Evolutionary conservation across 2,329 filamentous ascomycete genomes (phyloP).

Genomic region (Colletotrichum magnum): DNA sequence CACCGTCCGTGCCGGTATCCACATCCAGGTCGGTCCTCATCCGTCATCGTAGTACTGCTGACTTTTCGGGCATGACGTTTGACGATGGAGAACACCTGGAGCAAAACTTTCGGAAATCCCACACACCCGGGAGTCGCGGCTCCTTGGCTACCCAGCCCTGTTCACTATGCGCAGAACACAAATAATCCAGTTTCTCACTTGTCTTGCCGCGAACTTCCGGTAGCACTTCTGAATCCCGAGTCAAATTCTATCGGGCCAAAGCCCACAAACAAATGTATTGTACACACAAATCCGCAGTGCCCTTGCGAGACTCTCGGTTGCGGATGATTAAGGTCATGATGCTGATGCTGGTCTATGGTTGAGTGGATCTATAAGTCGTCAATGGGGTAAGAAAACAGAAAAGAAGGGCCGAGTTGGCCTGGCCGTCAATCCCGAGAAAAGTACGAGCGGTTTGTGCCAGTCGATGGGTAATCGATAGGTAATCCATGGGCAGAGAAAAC

Average conservation of each 20-base stretch:
- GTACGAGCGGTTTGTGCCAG: constrained; percentile 19
- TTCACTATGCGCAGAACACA: constrained; percentile 22
- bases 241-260: constrained; percentile 37
- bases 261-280: constrained; percentile 26
- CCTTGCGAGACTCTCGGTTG: constrained; percentile 15
- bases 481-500: constrained; percentile 2
- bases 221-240: constrained; percentile 19
- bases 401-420: constrained; percentile 15
- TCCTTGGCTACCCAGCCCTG: constrained; percentile 4
- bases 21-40: background rate
- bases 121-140: constrained; percentile 20
- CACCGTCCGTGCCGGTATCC: constrained; percentile 24
- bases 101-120: constrained; percentile 18
- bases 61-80: constrained; percentile 30
- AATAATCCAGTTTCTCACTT: constrained; percentile 15
- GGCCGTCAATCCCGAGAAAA: constrained; percentile 20
- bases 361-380: constrained; percentile 36
- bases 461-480: constrained; percentile 23
- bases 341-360: constrained; percentile 34
- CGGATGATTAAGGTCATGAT: background rate
- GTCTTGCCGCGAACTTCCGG: constrained; percentile 27
- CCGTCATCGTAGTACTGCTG: constrained; percentile 16
- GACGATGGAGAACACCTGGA: background rate
- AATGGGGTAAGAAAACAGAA: constrained; percentile 20
- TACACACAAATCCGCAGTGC: constrained; percentile 20